Evolutionary conservation across 176 grass and related monocot genomes (phyloP).

Genomic region (Cenchrus americanus): DNA sequence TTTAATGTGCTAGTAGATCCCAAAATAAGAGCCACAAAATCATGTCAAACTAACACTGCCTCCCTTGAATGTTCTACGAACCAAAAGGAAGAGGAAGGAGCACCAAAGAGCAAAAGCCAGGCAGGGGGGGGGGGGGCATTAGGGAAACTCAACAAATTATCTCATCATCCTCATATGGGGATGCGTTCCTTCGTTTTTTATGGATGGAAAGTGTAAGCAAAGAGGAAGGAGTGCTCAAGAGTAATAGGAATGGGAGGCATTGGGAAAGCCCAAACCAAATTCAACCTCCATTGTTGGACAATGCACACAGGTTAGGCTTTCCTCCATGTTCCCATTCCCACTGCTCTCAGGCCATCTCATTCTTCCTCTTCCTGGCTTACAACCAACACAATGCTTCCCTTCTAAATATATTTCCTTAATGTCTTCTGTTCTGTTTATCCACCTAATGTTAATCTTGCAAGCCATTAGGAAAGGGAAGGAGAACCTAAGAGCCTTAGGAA

Average conservation of each 20-base stretch:
- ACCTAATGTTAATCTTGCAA: not conserved
- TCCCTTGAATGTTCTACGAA: not conserved
- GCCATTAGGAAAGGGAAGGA: conserved; percentile 19
- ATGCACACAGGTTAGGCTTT: not conserved
- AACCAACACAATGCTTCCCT: not conserved
- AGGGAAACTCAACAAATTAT: not conserved
- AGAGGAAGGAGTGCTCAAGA: not conserved
- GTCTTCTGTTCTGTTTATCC: not conserved
- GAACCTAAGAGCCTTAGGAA: conserved; percentile 25
- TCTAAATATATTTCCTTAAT: not conserved
- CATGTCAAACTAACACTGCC: not conserved
- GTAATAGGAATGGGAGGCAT: conserved; percentile 9
- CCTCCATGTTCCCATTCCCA: conserved; percentile 33
- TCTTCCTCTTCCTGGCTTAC: conserved; percentile 7
- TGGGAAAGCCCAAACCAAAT: not conserved
- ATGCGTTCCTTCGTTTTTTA: not conserved
- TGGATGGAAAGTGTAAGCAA: not conserved
- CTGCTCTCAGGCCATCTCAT: not conserved
- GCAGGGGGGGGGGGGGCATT: too few relatives aligned
- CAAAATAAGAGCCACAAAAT: not conserved
- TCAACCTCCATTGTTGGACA: not conserved
- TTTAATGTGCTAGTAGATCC: conserved; percentile 4
- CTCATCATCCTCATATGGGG: not conserved
- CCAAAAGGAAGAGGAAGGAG: conserved; percentile 3
- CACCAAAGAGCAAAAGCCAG: not conserved